These are phyloP conservation scores for Boechera retrofracta DNA, from an alignment of 345 rosid species.

Conservation along the genomic window DNA sequence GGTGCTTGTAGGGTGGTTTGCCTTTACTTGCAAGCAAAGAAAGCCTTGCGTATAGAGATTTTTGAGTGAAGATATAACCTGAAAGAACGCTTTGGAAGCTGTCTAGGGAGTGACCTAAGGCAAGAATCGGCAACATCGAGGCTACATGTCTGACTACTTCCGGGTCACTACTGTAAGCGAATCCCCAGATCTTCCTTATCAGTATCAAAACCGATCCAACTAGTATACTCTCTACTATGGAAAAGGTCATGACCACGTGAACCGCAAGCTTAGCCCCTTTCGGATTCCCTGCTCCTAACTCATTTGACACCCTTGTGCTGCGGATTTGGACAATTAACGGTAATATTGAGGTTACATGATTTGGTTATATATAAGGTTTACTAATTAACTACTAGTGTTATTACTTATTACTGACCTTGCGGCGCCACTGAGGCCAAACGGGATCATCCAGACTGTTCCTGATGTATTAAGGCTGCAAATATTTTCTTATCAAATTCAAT, in stretches of 20 bases:
- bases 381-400: not conserved
- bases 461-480: slow-evolving; percentile 65
- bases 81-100: slow-evolving; percentile 57
- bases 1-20: slow-evolving; percentile 11
- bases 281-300: slow-evolving; percentile 62
- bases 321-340: not conserved
- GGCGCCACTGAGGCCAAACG: slow-evolving; percentile 71
- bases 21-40: slow-evolving; percentile 22
- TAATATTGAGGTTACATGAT: not conserved
- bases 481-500: not conserved
- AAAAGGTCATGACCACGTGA: slow-evolving; percentile 49
- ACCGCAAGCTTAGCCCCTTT: slow-evolving; percentile 55
- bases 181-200: slow-evolving; percentile 57
- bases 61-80: slow-evolving; percentile 38
- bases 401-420: slow-evolving; percentile 52
- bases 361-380: not conserved
- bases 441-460: slow-evolving; percentile 70
- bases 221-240: slow-evolving; percentile 51
- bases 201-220: slow-evolving; percentile 51
- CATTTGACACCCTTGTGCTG: slow-evolving; percentile 69
- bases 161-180: slow-evolving; percentile 45
- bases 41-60: not conserved
- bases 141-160: slow-evolving; percentile 49
- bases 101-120: slow-evolving; percentile 49
- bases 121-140: slow-evolving; percentile 46